phyloP scores from a whole-genome alignment of 345 rosid species.

The Pugionium cornutum region DNA sequence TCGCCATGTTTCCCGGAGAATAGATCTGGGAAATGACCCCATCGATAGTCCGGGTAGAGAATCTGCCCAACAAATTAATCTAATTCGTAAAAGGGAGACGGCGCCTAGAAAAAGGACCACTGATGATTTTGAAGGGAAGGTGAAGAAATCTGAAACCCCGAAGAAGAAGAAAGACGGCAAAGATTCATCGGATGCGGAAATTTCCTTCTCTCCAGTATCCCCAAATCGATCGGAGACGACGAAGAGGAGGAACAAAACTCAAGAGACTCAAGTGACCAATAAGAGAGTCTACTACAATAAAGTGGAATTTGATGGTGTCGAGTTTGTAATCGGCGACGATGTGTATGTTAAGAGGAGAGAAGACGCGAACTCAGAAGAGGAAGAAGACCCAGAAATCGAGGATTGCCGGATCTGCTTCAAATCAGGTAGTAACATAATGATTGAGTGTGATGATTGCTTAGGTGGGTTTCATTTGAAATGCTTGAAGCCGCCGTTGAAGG shows the following conservation, averaged over 20 bases:
- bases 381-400: constrained; percentile 64
- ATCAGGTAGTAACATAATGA: constrained; percentile 62
- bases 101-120: constrained; percentile 19
- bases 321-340: constrained; percentile 74
- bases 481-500: constrained; percentile 71
- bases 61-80: constrained; percentile 23
- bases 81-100: constrained; percentile 24
- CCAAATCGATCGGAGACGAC: constrained; percentile 54
- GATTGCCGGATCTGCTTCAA: constrained; percentile 81
- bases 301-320: constrained; percentile 69
- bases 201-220: constrained; percentile 50
- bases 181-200: constrained; percentile 34
- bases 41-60: constrained; percentile 13
- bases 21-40: constrained; percentile 31
- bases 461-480: constrained; percentile 93
- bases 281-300: constrained; percentile 67
- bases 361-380: constrained; percentile 65
- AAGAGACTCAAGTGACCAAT: constrained; percentile 21
- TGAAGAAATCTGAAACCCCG: not conserved
- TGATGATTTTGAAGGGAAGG: not conserved
- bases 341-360: constrained; percentile 90
- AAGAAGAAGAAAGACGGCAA: constrained; percentile 10
- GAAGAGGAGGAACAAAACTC: constrained; percentile 48
- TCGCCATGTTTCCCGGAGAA: constrained; percentile 36
- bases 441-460: constrained; percentile 88